Evolutionary conservation across 192 early-diverging fungal species (phyloP), one percentile per base, ranked within the genome.

Genomic region (Coemansia sp.): DNA sequence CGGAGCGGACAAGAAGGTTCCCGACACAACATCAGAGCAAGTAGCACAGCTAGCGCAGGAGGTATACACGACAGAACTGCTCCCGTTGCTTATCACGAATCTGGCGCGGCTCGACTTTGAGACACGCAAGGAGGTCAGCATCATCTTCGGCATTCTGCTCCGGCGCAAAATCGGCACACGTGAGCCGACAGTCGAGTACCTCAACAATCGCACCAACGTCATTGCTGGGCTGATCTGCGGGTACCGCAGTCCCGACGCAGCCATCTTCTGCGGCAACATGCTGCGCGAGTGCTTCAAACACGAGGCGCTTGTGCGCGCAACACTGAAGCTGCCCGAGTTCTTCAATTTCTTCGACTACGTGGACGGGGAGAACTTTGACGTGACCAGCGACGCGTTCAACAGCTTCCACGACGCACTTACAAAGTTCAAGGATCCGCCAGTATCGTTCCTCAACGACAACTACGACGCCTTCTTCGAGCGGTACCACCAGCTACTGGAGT

Each of bases 371-470:
- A 98, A 95, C 16, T 99, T 99, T 87, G 98, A 99, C 86, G 94
- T 97, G 47, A 94, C 98, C 37, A 95, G 92, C 45, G 98, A 99
- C 78, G 98, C 98, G 7, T 99, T 98, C 79, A 94, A 92, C 16
- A 97, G 93, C 45, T 99, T 99, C 80, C 97, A 96, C 89, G 97
- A 98, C 71, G 86, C 97, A 5, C 80, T 99, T 66, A 98, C 95
- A 43, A 92, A 92, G 71, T 95, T 98, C 85, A 99, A 99, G 73
- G 77, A 87, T 22, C 81, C 97, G 63, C 94, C 98, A 6, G 91
- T 95, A 13, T 87, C 90, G 13, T 99, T 97, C 73, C 80, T 99
- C 68, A 90, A 88, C 41, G 80, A 78, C 41, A 92, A 95, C 83
- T 99, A 99, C 79, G 96, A 98, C 65, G 80, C 83, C 72, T 87